Evolutionary conservation across 2,329 filamentous ascomycete species (phyloP).

Genomic region (Plenodomus biglobosus): DNA sequence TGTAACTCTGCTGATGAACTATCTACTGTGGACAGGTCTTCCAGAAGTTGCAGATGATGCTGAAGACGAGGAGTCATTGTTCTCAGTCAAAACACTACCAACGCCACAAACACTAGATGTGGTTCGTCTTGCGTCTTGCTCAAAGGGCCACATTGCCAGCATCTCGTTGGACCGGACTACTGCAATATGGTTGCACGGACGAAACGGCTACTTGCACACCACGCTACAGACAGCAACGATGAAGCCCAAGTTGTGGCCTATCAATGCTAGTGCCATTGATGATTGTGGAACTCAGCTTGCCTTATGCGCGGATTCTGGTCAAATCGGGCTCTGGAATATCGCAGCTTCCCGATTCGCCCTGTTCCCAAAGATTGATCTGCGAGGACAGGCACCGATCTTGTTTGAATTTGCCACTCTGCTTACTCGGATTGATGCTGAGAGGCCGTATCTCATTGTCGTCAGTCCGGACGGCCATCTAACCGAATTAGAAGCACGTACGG

Average conservation of each 20-base stretch:
- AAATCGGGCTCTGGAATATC: constrained; percentile 66
- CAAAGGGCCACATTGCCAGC: constrained; percentile 67
- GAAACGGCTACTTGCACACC: constrained; percentile 32
- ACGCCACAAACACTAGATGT: constrained; percentile 70
- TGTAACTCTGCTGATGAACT: constrained; percentile 71
- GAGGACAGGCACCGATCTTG: constrained; percentile 63
- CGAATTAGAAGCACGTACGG: constrained; percentile 57
- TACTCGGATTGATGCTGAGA: constrained; percentile 30
- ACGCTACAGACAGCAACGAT: constrained; percentile 36
- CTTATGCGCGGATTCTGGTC: constrained; percentile 60
- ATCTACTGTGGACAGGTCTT: constrained; percentile 68
- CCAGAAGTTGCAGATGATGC: constrained; percentile 49
- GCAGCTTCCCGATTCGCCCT: constrained; percentile 59
- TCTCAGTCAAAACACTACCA: constrained; percentile 63
- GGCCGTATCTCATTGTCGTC: constrained; percentile 59
- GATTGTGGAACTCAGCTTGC: constrained; percentile 66
- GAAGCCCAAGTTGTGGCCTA: constrained; percentile 45
- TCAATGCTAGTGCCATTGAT: constrained; percentile 66
- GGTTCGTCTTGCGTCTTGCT: constrained; percentile 63
- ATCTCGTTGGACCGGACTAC: constrained; percentile 71
- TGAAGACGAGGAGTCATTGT: constrained; percentile 53
- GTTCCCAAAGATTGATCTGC: constrained; percentile 55
- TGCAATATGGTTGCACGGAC: constrained; percentile 58
- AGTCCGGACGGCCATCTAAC: constrained; percentile 65
- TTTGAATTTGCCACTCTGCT: constrained; percentile 54